Evolutionary conservation across 495 filamentous ascomycete species (phyloP).

Genomic region (Penicillium silybi): DNA sequence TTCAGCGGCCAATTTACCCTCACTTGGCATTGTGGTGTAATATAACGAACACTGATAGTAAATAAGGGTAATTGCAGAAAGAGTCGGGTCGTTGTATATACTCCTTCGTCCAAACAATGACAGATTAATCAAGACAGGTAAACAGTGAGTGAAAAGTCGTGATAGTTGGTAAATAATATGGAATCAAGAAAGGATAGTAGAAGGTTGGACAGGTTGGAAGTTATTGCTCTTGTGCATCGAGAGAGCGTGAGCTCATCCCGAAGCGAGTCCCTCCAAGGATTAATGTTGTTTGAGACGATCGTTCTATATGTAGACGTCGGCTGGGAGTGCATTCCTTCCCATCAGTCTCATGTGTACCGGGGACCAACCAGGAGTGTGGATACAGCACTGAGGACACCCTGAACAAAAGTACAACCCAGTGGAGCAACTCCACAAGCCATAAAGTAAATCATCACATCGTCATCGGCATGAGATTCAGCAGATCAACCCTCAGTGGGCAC

Average conservation of each 20-base stretch:
- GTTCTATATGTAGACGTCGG: too few species aligned
- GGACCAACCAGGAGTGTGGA: not conserved
- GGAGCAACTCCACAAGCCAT: not conserved
- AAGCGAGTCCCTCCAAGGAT: too few species aligned
- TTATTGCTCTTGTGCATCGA: too few species aligned
- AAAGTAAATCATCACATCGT: constrained; percentile 17
- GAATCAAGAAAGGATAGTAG: not conserved
- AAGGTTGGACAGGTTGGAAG: not conserved
- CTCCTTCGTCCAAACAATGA: too few species aligned
- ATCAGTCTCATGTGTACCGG: not conserved
- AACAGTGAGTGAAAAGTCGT: not conserved
- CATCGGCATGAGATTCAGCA: constrained; percentile 6
- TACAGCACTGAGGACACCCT: not conserved
- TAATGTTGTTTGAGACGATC: too few species aligned
- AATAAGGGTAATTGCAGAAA: too few species aligned
- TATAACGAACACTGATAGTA: too few species aligned
- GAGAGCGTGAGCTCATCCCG: too few species aligned
- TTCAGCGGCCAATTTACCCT: too few species aligned
- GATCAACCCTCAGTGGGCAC: not conserved
- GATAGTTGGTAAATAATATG: not conserved
- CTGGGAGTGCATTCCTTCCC: too few species aligned
- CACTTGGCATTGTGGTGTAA: too few species aligned
- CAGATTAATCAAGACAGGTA: not conserved
- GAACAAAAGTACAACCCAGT: not conserved
- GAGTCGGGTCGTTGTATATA: too few species aligned